These are phyloP conservation scores for Phytophthora cactorum DNA, from an alignment of 352 stramenopile species.

Conservation along the genomic window DNA sequence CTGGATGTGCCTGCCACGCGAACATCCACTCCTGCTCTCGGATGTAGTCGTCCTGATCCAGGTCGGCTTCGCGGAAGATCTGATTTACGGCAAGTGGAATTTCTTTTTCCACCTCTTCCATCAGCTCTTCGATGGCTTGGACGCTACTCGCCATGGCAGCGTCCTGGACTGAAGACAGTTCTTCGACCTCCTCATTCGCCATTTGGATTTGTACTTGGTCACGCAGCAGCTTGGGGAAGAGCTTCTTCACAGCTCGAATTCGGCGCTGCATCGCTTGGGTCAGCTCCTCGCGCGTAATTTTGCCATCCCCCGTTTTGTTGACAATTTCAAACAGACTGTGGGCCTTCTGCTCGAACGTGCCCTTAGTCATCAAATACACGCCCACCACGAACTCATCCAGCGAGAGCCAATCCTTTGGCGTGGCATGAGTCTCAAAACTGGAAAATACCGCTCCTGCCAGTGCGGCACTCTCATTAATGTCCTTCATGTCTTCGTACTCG, in stretches of 20 bases:
- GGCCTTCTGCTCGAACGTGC: slow-evolving; percentile 81
- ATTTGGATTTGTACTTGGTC: slow-evolving; percentile 80
- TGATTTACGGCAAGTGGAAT: slow-evolving; percentile 86
- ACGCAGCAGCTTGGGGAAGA: slow-evolving; percentile 76
- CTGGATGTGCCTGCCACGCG: slow-evolving; percentile 75
- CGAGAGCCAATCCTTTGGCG: slow-evolving; percentile 71
- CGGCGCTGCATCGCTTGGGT: slow-evolving; percentile 69
- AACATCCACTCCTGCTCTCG: slow-evolving; percentile 84
- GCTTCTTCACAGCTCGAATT: slow-evolving; percentile 73
- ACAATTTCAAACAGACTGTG: slow-evolving; percentile 80
- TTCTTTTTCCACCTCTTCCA: slow-evolving; percentile 83
- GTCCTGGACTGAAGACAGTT: slow-evolving; percentile 47
- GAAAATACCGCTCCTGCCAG: slow-evolving; percentile 79
- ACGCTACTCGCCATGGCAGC: slow-evolving; percentile 62
- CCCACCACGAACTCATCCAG: slow-evolving; percentile 84
- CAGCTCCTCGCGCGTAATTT: slow-evolving; percentile 83
- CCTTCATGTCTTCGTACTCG: slow-evolving; percentile 66
- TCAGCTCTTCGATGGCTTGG: slow-evolving; percentile 65
- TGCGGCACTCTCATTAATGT: slow-evolving; percentile 64
- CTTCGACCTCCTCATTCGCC: slow-evolving; percentile 45
- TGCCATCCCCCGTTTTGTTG: slow-evolving; percentile 65
- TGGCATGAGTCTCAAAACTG: slow-evolving; percentile 64
- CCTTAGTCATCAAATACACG: slow-evolving; percentile 84
- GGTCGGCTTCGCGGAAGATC: slow-evolving; percentile 79
- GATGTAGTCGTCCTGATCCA: slow-evolving; percentile 85